Evolutionary conservation across 306 rosid species (phyloP), one percentile per base, ranked within the genome.

Genomic region (Quercus cerris): DNA sequence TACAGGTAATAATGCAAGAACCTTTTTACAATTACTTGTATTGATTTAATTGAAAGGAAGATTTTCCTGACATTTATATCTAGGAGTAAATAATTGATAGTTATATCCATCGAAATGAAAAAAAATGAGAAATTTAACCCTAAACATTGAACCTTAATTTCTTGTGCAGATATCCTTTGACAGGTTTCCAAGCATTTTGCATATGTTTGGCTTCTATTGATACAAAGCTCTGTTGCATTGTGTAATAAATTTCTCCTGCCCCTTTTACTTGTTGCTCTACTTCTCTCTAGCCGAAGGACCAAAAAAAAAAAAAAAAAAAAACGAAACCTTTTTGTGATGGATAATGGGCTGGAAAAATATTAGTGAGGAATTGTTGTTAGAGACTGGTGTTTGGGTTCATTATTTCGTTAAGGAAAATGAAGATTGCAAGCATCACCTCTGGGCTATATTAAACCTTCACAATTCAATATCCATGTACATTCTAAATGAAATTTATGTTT

Each of bases 101-200:
- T 35, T 23, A 14, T 75, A 55, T 22, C 54, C 70, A n/a, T 30
- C 23, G 25, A 33, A 35, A 59, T 7, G 52, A 78, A 10, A 28
- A 27, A 4, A 46, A n/a, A 59, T 0, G 51, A 27, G 23, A 14
- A 30, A 62, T 23, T 19, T 67, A 67, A 41, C 49, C 73, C 35
- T 81, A 69, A 69, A 28, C 38, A 66, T 41, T 67, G 79, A 80
- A 61, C 72, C 71, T 58, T 49, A 49, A 49, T 49, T 75, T 71
- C 30, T 67, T 78, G 3, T 76, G 88, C 92, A 91, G 97, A 82
- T 91, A 91, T 87, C 99, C 97, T 64, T 82, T 95, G 93, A 95
- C 99, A 57, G 99, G 97, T 76, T 95, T 88, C 87, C 97, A 95
- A 78, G 99, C 99, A 5, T 95, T 95, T 81, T 93, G 96, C 88